phyloP scores from a whole-genome alignment of 352 stramenopile genomes.

The Phytophthora pisi region DNA sequence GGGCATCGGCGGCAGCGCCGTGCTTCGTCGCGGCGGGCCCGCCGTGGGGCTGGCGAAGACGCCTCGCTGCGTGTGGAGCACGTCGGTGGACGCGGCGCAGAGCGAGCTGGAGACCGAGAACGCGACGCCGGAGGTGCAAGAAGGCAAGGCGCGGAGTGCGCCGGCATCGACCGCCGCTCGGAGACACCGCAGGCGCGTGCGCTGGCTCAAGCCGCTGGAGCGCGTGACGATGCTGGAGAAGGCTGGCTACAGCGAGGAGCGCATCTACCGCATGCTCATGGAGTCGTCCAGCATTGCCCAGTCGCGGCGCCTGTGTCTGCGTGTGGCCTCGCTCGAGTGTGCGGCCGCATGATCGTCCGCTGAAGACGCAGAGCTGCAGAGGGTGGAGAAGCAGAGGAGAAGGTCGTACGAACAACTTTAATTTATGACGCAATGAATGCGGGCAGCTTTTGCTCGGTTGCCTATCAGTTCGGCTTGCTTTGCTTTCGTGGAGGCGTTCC shows the following conservation, averaged over 20 bases:
- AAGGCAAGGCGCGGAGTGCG: not conserved
- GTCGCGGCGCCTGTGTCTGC: constrained; percentile 30
- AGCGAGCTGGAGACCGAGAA: not conserved
- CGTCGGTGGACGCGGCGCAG: constrained; percentile 32
- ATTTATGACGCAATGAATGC: too few relatives aligned
- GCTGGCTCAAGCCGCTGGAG: constrained; percentile 44
- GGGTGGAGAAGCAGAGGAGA: too few relatives aligned
- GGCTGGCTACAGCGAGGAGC: constrained; percentile 53
- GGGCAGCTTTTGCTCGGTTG: too few relatives aligned
- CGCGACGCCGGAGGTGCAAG: not conserved
- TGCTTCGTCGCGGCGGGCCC: constrained; percentile 52
- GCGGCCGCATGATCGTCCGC: not conserved
- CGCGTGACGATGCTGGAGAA: constrained; percentile 48
- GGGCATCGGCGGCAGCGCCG: constrained; percentile 45
- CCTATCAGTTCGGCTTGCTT: too few relatives aligned
- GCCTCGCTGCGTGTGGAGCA: constrained; percentile 27
- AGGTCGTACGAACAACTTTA: too few relatives aligned
- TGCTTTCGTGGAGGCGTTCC: too few relatives aligned
- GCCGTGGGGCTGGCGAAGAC: constrained; percentile 44
- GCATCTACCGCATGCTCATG: constrained; percentile 65
- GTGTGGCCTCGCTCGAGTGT: not conserved
- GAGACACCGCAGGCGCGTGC: constrained; percentile 18
- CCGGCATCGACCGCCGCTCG: not conserved
- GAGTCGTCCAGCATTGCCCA: constrained; percentile 59
- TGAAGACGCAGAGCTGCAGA: too few relatives aligned